Percentiles rank a stretch among this genome's conserved stretches.
These are phyloP conservation scores for Helicostylum pulchrum DNA, from an alignment of 192 early-diverging fungal species.

Conservation along the genomic window DNA sequence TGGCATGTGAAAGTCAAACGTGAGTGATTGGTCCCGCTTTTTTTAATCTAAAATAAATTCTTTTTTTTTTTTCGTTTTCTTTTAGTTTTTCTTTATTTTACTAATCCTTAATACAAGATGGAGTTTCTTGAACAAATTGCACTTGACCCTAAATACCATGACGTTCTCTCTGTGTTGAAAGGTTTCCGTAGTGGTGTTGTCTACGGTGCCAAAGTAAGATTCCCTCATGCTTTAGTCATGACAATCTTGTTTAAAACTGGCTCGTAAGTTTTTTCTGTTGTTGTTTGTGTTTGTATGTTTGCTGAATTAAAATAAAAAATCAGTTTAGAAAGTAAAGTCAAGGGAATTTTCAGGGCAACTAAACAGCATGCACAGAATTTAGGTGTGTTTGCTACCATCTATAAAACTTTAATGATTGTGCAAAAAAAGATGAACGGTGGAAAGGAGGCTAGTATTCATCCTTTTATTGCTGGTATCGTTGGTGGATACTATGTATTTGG, in stretches of 20 bases:
- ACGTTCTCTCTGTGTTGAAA: constrained; percentile 81
- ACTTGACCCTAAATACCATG: constrained; percentile 75
- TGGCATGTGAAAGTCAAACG: constrained; percentile 9
- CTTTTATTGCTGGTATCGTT: constrained; percentile 87
- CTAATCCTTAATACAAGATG: constrained; percentile 17
- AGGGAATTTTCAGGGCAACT: constrained; percentile 79
- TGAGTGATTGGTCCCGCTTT: background rate
- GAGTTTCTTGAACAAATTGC: constrained; percentile 48
- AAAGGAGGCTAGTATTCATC: constrained; percentile 73
- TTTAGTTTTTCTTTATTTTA: background rate
- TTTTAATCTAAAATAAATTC: background rate
- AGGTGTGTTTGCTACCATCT: constrained; percentile 89
- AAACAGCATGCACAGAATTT: constrained; percentile 86
- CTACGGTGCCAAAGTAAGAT: constrained; percentile 93
- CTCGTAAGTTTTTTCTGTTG: constrained; percentile 29
- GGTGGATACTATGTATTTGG: constrained; percentile 95
- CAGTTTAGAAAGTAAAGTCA: constrained; percentile 75
- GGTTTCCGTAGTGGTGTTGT: constrained; percentile 94
- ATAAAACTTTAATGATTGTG: constrained; percentile 86
- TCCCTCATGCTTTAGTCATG: constrained; percentile 97
- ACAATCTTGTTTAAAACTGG: constrained; percentile 89
- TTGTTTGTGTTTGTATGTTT: too few species aligned
- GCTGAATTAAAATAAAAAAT: background rate
- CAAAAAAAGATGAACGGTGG: constrained; percentile 67
- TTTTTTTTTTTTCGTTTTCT: constrained; percentile 4